phyloP scores from a whole-genome alignment of 2,329 filamentous ascomycete species.

The Alternaria ethzedia region DNA sequence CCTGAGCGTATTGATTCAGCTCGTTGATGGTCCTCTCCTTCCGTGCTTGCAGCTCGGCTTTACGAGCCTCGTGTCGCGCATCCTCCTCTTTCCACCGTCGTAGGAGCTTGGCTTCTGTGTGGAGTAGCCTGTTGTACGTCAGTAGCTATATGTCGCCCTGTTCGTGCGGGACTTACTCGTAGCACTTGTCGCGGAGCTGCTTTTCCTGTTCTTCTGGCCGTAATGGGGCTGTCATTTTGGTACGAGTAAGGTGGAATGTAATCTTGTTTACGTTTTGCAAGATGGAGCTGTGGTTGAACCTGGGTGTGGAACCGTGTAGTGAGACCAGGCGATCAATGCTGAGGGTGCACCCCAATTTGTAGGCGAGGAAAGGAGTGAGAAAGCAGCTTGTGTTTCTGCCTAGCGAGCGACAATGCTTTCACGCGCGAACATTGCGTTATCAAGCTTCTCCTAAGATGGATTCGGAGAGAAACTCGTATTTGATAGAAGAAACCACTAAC shows the following conservation, averaged over 20 bases:
- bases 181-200: neutral
- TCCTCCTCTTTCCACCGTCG: neutral
- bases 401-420: accelerated
- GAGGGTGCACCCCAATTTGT: neutral
- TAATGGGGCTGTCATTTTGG: neutral
- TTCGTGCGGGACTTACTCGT: neutral
- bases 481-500: too few species aligned
- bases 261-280: neutral
- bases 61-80: neutral
- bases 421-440: too few species aligned
- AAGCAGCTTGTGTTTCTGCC: accelerated
- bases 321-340: neutral
- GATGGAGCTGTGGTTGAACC: neutral
- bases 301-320: neutral
- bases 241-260: neutral
- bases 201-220: neutral
- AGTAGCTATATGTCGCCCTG: neutral
- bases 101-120: neutral
- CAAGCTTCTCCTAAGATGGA: too few species aligned
- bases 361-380: neutral
- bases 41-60: neutral
- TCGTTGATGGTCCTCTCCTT: neutral
- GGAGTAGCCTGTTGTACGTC: neutral
- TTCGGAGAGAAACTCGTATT: too few species aligned
- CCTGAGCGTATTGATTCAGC: neutral